These are phyloP conservation scores for Chaetomium sp. DNA, from an alignment of 2,329 filamentous ascomycete species.

Conservation along the genomic window DNA sequence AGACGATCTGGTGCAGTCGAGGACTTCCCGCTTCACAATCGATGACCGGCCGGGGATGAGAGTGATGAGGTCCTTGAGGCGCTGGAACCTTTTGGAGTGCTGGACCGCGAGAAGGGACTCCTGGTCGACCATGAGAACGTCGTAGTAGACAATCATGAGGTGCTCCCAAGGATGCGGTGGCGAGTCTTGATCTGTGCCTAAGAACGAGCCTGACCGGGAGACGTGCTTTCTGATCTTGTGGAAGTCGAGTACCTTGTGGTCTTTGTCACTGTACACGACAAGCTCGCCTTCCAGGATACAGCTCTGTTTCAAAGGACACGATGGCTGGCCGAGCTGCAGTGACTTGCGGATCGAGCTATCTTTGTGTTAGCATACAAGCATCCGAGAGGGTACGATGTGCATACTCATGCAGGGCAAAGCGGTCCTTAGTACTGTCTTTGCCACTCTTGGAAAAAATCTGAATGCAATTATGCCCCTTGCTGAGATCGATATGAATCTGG, in stretches of 20 bases:
- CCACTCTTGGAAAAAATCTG: constrained; percentile 90
- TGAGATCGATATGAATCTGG: constrained; percentile 73
- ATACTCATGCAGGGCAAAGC: constrained; percentile 51
- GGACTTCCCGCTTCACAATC: constrained; percentile 57
- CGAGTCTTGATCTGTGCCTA: constrained; percentile 64
- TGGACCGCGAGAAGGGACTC: constrained; percentile 44
- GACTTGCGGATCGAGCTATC: constrained; percentile 54
- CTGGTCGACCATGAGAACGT: constrained; percentile 48
- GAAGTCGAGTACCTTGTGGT: constrained; percentile 63
- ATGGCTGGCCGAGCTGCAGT: constrained; percentile 51
- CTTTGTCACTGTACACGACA: constrained; percentile 65
- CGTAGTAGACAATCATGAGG: constrained; percentile 57
- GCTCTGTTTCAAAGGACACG: constrained; percentile 52
- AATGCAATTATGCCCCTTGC: constrained; percentile 48
- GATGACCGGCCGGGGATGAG: constrained; percentile 55
- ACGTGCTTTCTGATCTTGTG: constrained; percentile 79
- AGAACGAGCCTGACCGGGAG: constrained; percentile 60
- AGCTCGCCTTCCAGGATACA: constrained; percentile 84
- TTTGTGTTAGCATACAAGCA: constrained; percentile 13
- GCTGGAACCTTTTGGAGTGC: constrained; percentile 53
- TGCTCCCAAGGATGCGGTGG: constrained; percentile 49
- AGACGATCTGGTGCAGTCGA: constrained; percentile 55
- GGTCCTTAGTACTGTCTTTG: constrained; percentile 76
- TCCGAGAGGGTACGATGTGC: constrained; percentile 11
- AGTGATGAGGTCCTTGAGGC: constrained; percentile 50